Evolutionary conservation across 2,329 filamentous ascomycete species (phyloP).

Genomic region (Hypoxylon sp.): DNA sequence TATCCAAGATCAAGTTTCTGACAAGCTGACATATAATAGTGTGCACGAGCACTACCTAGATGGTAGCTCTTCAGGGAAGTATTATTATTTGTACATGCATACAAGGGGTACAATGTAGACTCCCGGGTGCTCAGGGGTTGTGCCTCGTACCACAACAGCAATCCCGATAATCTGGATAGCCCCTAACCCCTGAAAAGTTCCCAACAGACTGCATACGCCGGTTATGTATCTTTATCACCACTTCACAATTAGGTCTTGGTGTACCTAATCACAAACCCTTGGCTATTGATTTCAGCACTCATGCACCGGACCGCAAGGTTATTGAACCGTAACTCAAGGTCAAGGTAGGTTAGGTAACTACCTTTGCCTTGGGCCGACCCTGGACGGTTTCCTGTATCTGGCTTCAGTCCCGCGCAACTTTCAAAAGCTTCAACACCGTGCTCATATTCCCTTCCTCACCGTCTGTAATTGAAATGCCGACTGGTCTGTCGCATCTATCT

Average conservation of each 20-base stretch:
- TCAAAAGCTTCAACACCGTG: too few species aligned
- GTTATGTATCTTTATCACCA: too few species aligned
- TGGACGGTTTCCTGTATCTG: background rate
- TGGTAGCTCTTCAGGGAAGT: background rate
- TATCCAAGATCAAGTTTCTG: background rate
- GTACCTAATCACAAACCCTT: too few species aligned
- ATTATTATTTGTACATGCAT: constrained; percentile 1
- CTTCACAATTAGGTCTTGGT: too few species aligned
- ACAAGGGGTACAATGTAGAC: constrained; percentile 15
- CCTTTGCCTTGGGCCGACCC: too few species aligned
- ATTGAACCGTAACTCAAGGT: too few species aligned
- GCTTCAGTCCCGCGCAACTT: background rate
- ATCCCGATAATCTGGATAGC: constrained; percentile 13
- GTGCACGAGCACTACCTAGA: background rate
- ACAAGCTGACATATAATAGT: too few species aligned
- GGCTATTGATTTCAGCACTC: too few species aligned
- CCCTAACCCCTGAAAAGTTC: background rate
- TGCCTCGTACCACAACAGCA: constrained; percentile 18
- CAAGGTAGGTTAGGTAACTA: too few species aligned
- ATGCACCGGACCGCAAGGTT: too few species aligned
- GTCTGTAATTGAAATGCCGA: background rate
- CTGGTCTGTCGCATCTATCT: background rate
- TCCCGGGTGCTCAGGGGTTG: constrained; percentile 30
- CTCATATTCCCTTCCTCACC: background rate
- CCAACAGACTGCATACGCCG: too few species aligned